Evolutionary conservation across 352 stramenopile genomes (phyloP).

Genomic region (Phytophthora foliorum): DNA sequence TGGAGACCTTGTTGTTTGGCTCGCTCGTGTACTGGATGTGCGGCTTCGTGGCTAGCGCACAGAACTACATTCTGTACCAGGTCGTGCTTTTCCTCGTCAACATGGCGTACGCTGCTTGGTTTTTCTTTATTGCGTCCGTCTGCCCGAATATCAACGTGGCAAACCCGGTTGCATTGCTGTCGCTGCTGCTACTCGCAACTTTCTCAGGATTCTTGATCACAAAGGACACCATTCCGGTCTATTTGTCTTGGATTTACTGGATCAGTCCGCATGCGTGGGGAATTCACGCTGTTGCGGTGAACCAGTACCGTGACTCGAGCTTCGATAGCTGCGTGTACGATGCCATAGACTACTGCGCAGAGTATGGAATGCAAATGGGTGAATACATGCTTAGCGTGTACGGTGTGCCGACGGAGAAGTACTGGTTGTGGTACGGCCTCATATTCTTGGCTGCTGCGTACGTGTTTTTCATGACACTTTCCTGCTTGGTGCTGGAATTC

Average conservation of each 20-base stretch:
- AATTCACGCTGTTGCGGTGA: conserved; percentile 45
- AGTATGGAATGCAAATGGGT: conserved; percentile 42
- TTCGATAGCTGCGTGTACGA: conserved; percentile 46
- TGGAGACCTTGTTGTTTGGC: conserved; percentile 83
- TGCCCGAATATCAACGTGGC: conserved; percentile 50
- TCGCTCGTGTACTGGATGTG: conserved; percentile 88
- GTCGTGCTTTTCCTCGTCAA: conserved; percentile 64
- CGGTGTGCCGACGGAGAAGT: conserved; percentile 40
- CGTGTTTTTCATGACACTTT: conserved; percentile 47
- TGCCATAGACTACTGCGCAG: conserved; percentile 46
- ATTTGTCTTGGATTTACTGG: conserved; percentile 70
- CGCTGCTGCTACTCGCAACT: conserved; percentile 51
- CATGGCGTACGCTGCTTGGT: conserved; percentile 44
- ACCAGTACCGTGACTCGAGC: conserved; percentile 41
- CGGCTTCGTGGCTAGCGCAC: conserved; percentile 54
- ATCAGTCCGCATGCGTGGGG: conserved; percentile 63
- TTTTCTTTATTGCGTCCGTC: conserved; percentile 50
- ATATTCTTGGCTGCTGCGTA: conserved; percentile 39
- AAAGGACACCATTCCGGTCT: conserved; percentile 51
- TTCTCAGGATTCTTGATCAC: conserved; percentile 64
- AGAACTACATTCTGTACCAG: conserved; percentile 69
- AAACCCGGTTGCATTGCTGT: conserved; percentile 54
- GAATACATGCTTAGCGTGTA: conserved; percentile 45
- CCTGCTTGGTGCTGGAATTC: conserved; percentile 48
- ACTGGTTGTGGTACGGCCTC: conserved; percentile 48